Percentiles rank a stretch among this genome's conserved stretches.
phyloP scores from a whole-genome alignment of 139 green algal genomes.

The Chlorella ohadii region DNA sequence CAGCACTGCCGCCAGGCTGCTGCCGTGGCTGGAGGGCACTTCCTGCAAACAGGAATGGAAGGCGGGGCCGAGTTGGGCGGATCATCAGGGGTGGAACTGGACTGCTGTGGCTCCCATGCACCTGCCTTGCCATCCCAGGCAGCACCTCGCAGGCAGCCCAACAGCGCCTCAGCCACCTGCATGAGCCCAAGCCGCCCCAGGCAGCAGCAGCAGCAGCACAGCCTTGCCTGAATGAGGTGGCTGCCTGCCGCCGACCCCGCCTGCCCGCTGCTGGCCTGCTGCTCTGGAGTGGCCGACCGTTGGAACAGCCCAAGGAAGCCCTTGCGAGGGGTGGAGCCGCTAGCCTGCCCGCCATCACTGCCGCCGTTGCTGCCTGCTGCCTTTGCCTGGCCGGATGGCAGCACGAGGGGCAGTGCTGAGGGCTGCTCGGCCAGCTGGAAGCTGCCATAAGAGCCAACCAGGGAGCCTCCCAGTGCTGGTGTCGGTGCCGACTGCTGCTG shows the following conservation, averaged over 20 bases:
- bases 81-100: too few relatives aligned
- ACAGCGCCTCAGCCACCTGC: too few relatives aligned
- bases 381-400: not conserved
- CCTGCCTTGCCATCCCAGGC: too few relatives aligned
- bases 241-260: not conserved
- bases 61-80: too few relatives aligned
- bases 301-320: slow-evolving; percentile 16
- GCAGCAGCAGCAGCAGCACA: too few relatives aligned
- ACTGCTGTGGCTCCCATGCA: too few relatives aligned
- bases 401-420: not conserved
- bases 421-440: not conserved
- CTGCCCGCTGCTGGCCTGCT: not conserved
- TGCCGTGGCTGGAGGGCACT: not conserved
- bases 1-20: slow-evolving; percentile 9
- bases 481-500: too few relatives aligned
- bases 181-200: too few relatives aligned
- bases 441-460: not conserved
- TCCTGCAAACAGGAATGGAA: not conserved
- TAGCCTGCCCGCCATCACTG: not conserved
- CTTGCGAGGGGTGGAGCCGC: not conserved
- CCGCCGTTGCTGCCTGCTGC: not conserved
- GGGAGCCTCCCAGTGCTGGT: not conserved
- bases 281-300: not conserved
- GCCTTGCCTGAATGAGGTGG: too few relatives aligned
- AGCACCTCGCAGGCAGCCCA: too few relatives aligned